Evolutionary conservation across 2,329 filamentous ascomycete species (phyloP).

Genomic region (Arthrobotrys conoides): DNA sequence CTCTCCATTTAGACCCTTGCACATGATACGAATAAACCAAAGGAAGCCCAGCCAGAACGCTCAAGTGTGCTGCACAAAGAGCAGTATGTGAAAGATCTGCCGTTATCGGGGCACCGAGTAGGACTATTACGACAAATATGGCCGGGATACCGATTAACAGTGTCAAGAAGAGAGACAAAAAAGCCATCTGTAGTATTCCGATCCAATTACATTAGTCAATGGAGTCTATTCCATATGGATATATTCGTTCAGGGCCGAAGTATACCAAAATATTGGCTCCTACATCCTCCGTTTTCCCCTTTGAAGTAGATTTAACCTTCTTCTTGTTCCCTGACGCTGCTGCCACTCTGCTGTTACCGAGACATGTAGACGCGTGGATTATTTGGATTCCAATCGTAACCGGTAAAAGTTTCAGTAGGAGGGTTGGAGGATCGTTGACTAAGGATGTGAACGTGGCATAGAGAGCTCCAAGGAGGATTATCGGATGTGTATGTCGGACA

Average conservation of each 20-base stretch:
- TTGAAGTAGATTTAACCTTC: constrained; percentile 42
- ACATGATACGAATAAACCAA: constrained; percentile 89
- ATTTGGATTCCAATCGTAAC: constrained; percentile 77
- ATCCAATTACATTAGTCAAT: constrained; percentile 6
- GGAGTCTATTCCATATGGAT: neutral
- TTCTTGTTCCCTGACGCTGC: constrained; percentile 19
- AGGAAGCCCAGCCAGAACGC: constrained; percentile 82
- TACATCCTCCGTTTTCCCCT: constrained; percentile 31
- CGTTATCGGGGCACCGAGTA: constrained; percentile 92
- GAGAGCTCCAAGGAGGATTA: constrained; percentile 76
- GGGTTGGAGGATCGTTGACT: constrained; percentile 78
- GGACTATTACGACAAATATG: constrained; percentile 77
- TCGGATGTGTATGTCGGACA: constrained; percentile 78
- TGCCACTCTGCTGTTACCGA: constrained; percentile 65
- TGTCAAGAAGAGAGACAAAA: constrained; percentile 77
- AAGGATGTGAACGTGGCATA: constrained; percentile 76
- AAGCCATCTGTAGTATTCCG: constrained; percentile 73
- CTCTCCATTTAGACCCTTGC: constrained; percentile 78
- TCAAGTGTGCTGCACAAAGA: constrained; percentile 84
- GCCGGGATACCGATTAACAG: constrained; percentile 70
- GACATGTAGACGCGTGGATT: constrained; percentile 75
- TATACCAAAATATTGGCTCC: constrained; percentile 39
- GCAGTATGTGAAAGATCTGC: constrained; percentile 84
- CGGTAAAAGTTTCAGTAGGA: constrained; percentile 75
- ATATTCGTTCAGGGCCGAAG: neutral